Conservation (phyloP, 2,329 filamentous ascomycete genomes). For the Colletotrichum trifolii region DNA sequence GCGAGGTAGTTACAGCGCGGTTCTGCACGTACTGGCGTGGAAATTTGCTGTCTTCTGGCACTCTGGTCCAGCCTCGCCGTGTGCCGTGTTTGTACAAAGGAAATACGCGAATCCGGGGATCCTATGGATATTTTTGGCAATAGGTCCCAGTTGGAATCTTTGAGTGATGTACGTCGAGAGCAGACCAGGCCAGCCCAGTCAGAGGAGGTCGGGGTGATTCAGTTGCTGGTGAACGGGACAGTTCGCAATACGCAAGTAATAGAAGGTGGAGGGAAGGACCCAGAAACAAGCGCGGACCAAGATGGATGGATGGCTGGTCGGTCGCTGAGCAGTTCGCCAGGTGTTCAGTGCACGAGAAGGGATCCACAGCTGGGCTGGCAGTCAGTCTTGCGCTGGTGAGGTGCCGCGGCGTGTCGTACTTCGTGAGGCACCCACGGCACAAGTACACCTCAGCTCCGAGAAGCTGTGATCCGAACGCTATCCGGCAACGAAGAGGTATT, state of each 20-base stretch:
- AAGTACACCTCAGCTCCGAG: background rate
- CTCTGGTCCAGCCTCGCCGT: slow-evolving; percentile 5
- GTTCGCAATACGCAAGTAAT: slow-evolving; percentile 5
- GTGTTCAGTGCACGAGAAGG: background rate
- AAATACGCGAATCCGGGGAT: slow-evolving; percentile 19
- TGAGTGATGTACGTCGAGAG: background rate
- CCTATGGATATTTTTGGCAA: slow-evolving; percentile 11
- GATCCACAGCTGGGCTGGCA: background rate
- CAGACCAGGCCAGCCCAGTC: slow-evolving; percentile 18
- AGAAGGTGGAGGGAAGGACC: slow-evolving; percentile 30
- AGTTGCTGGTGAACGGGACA: slow-evolving; percentile 18
- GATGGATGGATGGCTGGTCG: slow-evolving; percentile 12
- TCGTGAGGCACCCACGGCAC: too few relatives aligned
- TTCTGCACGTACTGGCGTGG: background rate
- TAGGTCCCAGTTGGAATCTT: slow-evolving; percentile 15
- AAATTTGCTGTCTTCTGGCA: slow-evolving; percentile 17
- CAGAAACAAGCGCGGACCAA: slow-evolving; percentile 23
- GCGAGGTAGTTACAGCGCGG: slow-evolving; percentile 8
- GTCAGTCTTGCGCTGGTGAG: too few relatives aligned
- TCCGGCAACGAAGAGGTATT: slow-evolving; percentile 19
- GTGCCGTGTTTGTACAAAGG: background rate
- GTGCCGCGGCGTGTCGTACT: too few relatives aligned
- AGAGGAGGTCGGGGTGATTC: slow-evolving; percentile 10
- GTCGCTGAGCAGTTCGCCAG: slow-evolving; percentile 13
- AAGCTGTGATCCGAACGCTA: slow-evolving; percentile 14